Evolutionary conservation across 1,139 yeast species (phyloP), one percentile per base, ranked within the genome.

Genomic region (Blastobotrys raffinosifermentans): DNA sequence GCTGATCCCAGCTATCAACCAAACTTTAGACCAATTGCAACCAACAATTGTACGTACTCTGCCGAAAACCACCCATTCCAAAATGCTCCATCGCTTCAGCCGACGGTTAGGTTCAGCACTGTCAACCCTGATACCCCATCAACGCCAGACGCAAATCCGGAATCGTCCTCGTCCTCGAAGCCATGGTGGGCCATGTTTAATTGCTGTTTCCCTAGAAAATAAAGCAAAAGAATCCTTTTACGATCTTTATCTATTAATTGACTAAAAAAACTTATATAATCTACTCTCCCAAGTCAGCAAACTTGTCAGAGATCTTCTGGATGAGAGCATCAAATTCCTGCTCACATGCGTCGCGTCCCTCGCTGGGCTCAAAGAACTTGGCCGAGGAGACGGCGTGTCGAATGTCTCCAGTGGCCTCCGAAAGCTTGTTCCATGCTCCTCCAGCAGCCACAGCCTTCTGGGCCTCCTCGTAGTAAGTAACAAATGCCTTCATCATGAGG

Each of bases 401-500:
- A 44, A 89, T 84, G 60, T 87, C 96, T 43, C 83, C 57, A 38
- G 97, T 91, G 41, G 85, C 72, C 57, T 89, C 97, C 34, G 94
- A 60, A 50, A 91, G 75, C 70, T 86, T 89, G 49, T 84, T 75
- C 99, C 99, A 91, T 61, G 75, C 78, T 27, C 94, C 94, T 58
- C 98, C 97, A 57, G 83, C 80, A 34, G 96, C 74, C 49, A 89
- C 82, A 11, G 97, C 95, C 71, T 86, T 89, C 69, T 89, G 97
- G 23, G 99, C 97, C 69, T 91, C 97, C 51, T 91, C 96, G 59
- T 84, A 79, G 67, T 91, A 91, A 30, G 87, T 67, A 46, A 87
- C 78, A 57, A 91, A 91, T 16, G 91, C 81, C 66, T 84, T 86
- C 96, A 91, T 87, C 98, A 91, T 91, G 62, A 86, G 94, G 55